Percentiles rank a stretch among this genome's conserved stretches.
Conservation (phyloP, 139 green algal species). For the Spirogloea muscicola region DNA sequence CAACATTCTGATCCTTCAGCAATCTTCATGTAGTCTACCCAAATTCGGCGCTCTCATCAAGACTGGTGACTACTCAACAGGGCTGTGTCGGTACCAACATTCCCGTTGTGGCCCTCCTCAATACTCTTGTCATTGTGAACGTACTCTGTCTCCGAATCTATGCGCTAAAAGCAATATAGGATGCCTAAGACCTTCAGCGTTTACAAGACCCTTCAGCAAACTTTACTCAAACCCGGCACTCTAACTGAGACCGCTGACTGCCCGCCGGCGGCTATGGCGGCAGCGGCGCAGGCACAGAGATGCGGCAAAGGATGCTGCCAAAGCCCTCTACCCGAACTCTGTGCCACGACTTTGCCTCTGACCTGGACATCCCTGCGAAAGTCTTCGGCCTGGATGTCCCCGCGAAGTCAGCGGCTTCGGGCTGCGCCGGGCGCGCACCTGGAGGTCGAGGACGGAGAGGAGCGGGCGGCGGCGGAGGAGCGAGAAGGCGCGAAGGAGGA, state of each 20-base stretch:
- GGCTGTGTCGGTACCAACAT: not conserved
- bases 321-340: too few species aligned
- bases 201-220: too few species aligned
- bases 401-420: not conserved
- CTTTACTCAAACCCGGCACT: too few species aligned
- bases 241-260: not conserved
- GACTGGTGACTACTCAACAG: not conserved
- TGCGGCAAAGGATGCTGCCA: not conserved
- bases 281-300: not conserved
- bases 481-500: slow-evolving; percentile 37
- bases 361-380: too few species aligned
- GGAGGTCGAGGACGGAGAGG: slow-evolving; percentile 39
- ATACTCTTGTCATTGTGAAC: too few species aligned
- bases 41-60: not conserved
- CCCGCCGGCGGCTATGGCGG: too few species aligned
- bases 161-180: too few species aligned
- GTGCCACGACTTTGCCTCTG: too few species aligned
- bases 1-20: too few species aligned
- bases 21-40: not conserved
- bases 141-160: too few species aligned
- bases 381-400: too few species aligned
- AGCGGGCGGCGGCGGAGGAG: slow-evolving; percentile 18
- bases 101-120: not conserved
- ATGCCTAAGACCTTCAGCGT: too few species aligned
- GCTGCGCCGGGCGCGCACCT: not conserved